Evolutionary conservation across 1,284 basidiomycete species (phyloP), one percentile per base, ranked within the genome.

Genomic region (Cutaneotrichosporon curvatum): DNA sequence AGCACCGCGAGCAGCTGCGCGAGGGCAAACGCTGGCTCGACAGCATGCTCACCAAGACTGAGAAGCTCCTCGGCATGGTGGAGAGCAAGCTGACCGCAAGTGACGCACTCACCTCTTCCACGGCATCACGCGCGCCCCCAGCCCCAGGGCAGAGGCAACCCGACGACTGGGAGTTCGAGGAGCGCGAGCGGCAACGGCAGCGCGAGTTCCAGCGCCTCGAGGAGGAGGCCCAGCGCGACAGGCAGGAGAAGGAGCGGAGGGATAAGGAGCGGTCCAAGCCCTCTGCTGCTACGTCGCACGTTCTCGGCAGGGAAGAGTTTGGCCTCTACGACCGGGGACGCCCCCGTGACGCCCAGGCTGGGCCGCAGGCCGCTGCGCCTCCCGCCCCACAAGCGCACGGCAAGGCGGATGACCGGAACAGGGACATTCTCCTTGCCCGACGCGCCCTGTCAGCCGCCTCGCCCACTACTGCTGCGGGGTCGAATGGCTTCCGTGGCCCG

Each of bases 1-100:
- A 72, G 44, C 70, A 72, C 49, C 66, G 68, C 12, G 69, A 71
- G 38, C 66, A 68, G 50, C 62, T 72, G 4, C 58, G 67, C 37
- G 69, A 72, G 37, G 69, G 69, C 50, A 70, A 68, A 50, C 48
- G 61, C 22, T 72, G 70, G 70, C 55, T 72, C 9, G 70, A 72
- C 43, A 55, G 49, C 23, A 71, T 68, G 60, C 42, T 72, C 28
- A 35, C 54, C 42, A 65, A 63, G 54, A 71, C 69, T n/a, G 69
- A 72, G 32, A 65, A 68, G 43, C 56, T 71, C 37, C 41, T 72
- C 19, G 48, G 58, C 22, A 61, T 62, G 57, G 62, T 72, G 15
- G 70, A 72, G 47, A 66, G 62, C 45, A 66, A 65, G 53, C 56
- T 68, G 30, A 12, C 47, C 7, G 32, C 50, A 2, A 16, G 39